A percentile compares a stretch with the other conserved stretches of the same genome.
These are phyloP conservation scores for Murraya paniculata DNA, from an alignment of 345 rosid species.

Conservation along the genomic window DNA sequence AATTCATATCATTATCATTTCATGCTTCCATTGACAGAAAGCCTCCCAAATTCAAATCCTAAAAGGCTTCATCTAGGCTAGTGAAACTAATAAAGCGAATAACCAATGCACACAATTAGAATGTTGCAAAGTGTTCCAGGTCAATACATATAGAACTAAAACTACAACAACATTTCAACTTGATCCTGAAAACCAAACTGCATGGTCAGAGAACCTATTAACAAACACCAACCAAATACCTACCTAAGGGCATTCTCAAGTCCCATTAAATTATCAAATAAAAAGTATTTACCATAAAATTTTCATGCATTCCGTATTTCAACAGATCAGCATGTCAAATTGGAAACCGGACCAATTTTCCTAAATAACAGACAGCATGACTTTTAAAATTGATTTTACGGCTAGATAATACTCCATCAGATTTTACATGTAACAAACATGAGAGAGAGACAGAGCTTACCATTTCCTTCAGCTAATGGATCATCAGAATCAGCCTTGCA, in stretches of 20 bases:
- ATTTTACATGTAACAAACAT: neutral
- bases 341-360: neutral
- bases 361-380: neutral
- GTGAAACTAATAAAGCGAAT: neutral
- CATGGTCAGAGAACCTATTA: neutral
- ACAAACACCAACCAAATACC: neutral
- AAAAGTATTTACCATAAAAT: neutral
- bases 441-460: conserved; percentile 23
- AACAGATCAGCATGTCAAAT: neutral
- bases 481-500: conserved; percentile 70
- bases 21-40: neutral
- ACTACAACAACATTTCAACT: neutral
- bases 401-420: neutral
- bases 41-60: neutral
- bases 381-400: neutral
- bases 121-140: neutral
- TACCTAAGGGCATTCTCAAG: neutral
- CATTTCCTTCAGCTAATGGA: conserved; percentile 53
- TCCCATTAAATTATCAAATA: neutral
- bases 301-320: neutral
- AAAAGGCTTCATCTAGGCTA: neutral
- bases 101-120: neutral
- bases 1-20: neutral
- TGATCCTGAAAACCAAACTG: neutral
- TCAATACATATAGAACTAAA: neutral